Conservation (phyloP, 148 eudicot genomes). For the Cornus suecica region DNA sequence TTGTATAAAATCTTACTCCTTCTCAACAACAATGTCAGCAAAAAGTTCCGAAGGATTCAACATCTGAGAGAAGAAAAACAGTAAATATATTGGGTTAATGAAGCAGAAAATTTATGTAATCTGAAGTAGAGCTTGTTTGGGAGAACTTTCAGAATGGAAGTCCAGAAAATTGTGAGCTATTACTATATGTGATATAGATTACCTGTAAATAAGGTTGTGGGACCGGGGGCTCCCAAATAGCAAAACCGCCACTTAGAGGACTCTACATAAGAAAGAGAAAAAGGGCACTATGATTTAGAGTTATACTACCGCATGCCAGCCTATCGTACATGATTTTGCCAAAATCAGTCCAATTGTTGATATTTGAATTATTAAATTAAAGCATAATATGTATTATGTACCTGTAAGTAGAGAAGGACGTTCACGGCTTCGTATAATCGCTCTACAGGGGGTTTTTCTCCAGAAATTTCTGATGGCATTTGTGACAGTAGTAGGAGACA, state of each 20-base stretch:
- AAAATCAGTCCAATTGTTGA: background rate
- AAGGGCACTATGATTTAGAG: background rate
- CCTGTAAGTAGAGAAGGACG: background rate
- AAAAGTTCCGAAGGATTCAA: conserved; percentile 15
- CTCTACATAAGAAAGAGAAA: background rate
- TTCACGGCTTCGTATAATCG: conserved; percentile 6
- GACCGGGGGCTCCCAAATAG: conserved; percentile 1
- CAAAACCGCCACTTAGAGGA: conserved; percentile 7
- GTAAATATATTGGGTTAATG: too few species aligned
- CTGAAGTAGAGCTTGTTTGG: background rate
- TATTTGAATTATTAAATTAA: too few species aligned
- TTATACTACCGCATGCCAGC: background rate
- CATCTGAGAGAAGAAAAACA: background rate
- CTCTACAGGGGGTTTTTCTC: background rate
- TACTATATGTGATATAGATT: background rate
- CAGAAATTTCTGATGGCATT: conserved; percentile 6
- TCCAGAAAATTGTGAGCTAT: too few species aligned
- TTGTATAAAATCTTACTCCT: conserved; percentile 3
- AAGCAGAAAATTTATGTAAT: background rate
- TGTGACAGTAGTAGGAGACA: background rate
- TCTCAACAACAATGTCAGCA: conserved; percentile 8
- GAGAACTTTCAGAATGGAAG: too few species aligned
- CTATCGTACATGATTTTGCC: too few species aligned
- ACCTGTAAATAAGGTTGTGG: background rate
- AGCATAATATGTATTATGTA: background rate